Evolutionary conservation across 208 protist genomes (phyloP).

Genomic region (Leishmania tropica): DNA sequence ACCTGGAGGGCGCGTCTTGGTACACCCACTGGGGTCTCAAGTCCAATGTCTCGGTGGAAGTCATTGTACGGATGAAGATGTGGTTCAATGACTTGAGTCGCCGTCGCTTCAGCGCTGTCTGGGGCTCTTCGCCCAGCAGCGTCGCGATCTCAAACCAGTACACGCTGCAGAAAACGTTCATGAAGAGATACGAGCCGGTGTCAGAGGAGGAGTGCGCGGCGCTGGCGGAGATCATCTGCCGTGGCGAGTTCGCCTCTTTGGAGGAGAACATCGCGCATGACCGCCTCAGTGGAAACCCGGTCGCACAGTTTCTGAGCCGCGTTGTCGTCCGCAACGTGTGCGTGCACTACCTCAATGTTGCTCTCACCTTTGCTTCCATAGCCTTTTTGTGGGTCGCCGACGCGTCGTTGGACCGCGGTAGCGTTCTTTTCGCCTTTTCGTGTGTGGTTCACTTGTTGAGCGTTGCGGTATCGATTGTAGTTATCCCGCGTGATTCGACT

Average conservation of each 20-base stretch:
- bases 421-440: conserved; percentile 31
- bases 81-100: conserved; percentile 46
- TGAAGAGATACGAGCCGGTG: conserved; percentile 16
- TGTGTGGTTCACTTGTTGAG: conserved; percentile 57
- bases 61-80: conserved; percentile 53
- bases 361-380: conserved; percentile 54
- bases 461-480: conserved; percentile 39
- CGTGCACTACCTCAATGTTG: conserved; percentile 49
- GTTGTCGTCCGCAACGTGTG: conserved; percentile 22
- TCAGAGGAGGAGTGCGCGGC: conserved; percentile 11
- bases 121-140: conserved; percentile 16
- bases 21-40: conserved; percentile 64
- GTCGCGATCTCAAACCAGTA: conserved; percentile 19
- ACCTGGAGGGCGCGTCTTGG: conserved; percentile 72
- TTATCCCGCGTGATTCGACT: conserved; percentile 61
- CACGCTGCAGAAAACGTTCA: conserved; percentile 35
- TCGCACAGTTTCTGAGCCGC: conserved; percentile 1
- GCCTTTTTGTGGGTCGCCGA: conserved; percentile 69
- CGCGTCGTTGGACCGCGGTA: conserved; percentile 26
- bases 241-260: conserved; percentile 61
- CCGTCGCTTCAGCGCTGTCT: conserved; percentile 20
- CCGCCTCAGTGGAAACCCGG: conserved; percentile 17
- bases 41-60: conserved; percentile 36
- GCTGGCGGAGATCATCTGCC: conserved; percentile 63
- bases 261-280: conserved; percentile 49